A percentile compares a stretch with the other conserved stretches of the same genome.
phyloP scores from a whole-genome alignment of 768 basidiomycete species.

The Panaeolus papilionaceus region DNA sequence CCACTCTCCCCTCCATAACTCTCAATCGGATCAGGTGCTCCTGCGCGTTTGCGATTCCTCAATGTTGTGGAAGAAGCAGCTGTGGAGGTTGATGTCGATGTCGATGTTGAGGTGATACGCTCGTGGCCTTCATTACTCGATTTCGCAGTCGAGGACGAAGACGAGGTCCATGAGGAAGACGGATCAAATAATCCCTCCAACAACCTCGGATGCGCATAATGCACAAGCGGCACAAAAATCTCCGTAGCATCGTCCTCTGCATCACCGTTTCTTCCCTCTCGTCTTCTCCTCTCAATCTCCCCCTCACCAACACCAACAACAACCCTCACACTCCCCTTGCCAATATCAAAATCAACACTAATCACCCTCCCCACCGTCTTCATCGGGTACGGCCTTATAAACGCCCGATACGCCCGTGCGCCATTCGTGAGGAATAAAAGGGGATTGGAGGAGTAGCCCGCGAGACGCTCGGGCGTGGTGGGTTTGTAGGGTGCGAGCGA shows the following conservation, averaged over 20 bases:
- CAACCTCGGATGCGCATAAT: conserved; percentile 66
- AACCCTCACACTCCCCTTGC: conserved; percentile 72
- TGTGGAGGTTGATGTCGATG: background rate
- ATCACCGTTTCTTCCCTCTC: conserved; percentile 35
- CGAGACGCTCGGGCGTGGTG: conserved; percentile 10
- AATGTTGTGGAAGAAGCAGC: background rate
- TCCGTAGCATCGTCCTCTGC: conserved; percentile 72
- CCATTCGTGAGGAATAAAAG: conserved; percentile 86
- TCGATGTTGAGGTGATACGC: background rate
- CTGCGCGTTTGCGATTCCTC: conserved; percentile 16
- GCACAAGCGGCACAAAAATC: conserved; percentile 89
- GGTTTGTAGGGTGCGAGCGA: conserved; percentile 6
- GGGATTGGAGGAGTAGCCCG: conserved; percentile 48
- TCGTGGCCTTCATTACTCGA: conserved; percentile 12
- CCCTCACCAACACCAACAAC: conserved; percentile 65
- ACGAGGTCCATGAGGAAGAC: background rate
- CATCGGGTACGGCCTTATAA: conserved; percentile 83
- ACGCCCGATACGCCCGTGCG: conserved; percentile 83
- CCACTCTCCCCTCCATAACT: background rate
- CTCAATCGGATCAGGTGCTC: conserved; percentile 16
- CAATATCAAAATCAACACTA: conserved; percentile 79
- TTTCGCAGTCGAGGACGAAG: background rate
- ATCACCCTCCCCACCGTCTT: conserved; percentile 73
- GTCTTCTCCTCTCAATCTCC: conserved; percentile 60
- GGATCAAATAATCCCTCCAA: conserved; percentile 24